A percentile compares a stretch with the other conserved stretches of the same genome.
These are phyloP conservation scores for Penicillium expansum DNA, from an alignment of 2,329 filamentous ascomycete genomes.

Conservation along the genomic window DNA sequence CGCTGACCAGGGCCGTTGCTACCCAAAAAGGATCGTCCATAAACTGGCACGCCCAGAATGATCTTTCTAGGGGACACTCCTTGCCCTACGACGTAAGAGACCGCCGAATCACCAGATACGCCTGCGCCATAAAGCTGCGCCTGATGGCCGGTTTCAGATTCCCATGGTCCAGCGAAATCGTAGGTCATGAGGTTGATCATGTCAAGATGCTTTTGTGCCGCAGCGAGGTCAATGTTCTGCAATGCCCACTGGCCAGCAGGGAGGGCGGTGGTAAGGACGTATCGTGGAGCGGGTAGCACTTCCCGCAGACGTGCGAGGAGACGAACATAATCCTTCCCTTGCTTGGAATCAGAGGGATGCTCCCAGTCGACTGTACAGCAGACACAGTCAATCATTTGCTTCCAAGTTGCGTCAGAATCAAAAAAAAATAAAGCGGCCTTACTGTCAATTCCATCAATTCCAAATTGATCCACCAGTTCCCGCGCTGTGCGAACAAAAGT, in stretches of 20 bases:
- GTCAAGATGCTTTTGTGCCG: conserved; percentile 65
- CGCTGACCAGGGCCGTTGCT: conserved; percentile 63
- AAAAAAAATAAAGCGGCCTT: conserved; percentile 29
- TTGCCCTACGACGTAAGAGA: conserved; percentile 63
- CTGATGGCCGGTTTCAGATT: conserved; percentile 66
- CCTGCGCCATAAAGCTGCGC: conserved; percentile 66
- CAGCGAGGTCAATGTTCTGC: conserved; percentile 64
- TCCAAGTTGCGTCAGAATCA: background rate
- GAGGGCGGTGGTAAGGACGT: conserved; percentile 68
- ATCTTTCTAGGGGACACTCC: conserved; percentile 70
- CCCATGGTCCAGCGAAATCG: conserved; percentile 74
- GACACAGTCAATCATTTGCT: background rate
- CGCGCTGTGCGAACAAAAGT: conserved; percentile 68
- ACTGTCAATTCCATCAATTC: conserved; percentile 76
- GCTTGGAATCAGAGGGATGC: conserved; percentile 63
- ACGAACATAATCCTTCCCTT: conserved; percentile 68
- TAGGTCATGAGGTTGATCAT: conserved; percentile 77
- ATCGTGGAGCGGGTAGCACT: conserved; percentile 66
- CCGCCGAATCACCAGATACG: conserved; percentile 62
- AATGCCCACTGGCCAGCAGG: conserved; percentile 66
- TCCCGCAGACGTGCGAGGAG: conserved; percentile 66
- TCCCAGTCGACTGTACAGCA: conserved; percentile 71
- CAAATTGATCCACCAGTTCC: conserved; percentile 66
- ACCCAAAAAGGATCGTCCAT: conserved; percentile 71
- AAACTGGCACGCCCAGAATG: conserved; percentile 71